These are phyloP conservation scores for Coprinopsis cinerea DNA, from an alignment of 768 basidiomycete species.

Conservation along the genomic window DNA sequence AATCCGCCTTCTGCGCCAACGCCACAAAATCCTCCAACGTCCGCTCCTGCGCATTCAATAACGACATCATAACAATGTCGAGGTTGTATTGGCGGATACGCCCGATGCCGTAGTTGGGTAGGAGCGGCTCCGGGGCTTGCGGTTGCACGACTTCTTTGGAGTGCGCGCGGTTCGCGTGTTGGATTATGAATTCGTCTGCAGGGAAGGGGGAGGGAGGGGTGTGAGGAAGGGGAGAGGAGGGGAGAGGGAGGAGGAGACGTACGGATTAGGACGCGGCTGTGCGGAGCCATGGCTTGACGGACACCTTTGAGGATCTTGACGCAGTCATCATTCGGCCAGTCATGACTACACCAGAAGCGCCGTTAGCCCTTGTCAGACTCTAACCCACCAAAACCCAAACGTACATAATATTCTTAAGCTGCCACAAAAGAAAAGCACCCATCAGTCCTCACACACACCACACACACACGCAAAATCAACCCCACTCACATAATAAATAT, in stretches of 20 bases:
- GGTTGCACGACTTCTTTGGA: background rate
- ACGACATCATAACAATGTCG: slow-evolving; percentile 41
- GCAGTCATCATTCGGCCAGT: slow-evolving; percentile 35
- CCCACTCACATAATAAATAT: slow-evolving; percentile 39
- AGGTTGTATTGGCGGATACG: slow-evolving; percentile 33
- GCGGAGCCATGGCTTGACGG: slow-evolving; percentile 27
- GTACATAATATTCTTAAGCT: slow-evolving; percentile 34
- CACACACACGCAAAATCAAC: background rate
- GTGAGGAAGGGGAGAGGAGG: background rate
- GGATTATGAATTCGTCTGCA: slow-evolving; percentile 33
- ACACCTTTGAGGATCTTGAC: slow-evolving; percentile 30
- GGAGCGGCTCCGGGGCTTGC: slow-evolving; percentile 38
- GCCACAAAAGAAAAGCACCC: background rate
- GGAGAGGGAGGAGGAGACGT: slow-evolving; percentile 10
- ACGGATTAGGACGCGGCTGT: slow-evolving; percentile 33
- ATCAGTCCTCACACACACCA: too few species aligned
- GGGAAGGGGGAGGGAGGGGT: background rate
- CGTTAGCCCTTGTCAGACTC: background rate
- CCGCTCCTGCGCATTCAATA: slow-evolving; percentile 38
- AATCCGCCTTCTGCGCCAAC: slow-evolving; percentile 25
- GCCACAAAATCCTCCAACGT: slow-evolving; percentile 33
- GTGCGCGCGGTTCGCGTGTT: slow-evolving; percentile 19
- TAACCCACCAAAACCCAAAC: background rate
- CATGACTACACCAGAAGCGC: slow-evolving; percentile 24
- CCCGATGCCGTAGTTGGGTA: slow-evolving; percentile 43